Evolutionary conservation across 106 monocot species (phyloP).

Genomic region (Acanthochlamys bracteata): DNA sequence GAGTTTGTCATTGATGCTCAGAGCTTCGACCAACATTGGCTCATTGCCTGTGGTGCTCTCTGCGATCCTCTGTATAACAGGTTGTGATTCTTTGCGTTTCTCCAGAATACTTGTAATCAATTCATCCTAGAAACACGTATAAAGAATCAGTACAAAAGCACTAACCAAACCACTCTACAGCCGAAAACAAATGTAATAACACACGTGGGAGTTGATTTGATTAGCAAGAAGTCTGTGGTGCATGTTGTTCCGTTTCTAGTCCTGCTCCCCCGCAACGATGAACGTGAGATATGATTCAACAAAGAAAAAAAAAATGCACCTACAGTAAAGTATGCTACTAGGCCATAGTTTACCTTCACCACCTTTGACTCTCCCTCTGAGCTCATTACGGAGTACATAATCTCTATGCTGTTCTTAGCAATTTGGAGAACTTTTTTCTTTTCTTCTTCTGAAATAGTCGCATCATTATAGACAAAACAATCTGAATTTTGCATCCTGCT

Average conservation of each 20-base stretch:
- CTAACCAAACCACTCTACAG: no score
- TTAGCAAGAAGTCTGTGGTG: no score
- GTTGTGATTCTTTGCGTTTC: conserved; percentile 54
- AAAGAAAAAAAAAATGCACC: background rate
- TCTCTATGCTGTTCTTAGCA: conserved; percentile 46
- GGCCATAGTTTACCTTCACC: conserved; percentile 20
- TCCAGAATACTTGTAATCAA: conserved; percentile 37
- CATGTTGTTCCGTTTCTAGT: no score
- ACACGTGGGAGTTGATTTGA: no score
- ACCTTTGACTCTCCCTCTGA: conserved; percentile 25
- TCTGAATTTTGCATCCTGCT: conserved; percentile 7
- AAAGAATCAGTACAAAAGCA: background rate
- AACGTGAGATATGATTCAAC: no score
- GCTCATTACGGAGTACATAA: conserved; percentile 42
- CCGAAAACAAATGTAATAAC: background rate
- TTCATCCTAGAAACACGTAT: conserved; percentile 39
- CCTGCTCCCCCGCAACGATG: no score
- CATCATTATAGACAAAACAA: conserved; percentile 14
- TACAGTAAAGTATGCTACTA: background rate
- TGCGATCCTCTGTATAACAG: conserved; percentile 52
- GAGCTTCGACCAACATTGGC: conserved; percentile 48
- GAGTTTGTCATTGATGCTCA: conserved; percentile 58
- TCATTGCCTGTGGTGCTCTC: conserved; percentile 53
- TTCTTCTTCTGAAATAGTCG: conserved; percentile 43
- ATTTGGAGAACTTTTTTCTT: conserved; percentile 58